Evolutionary conservation across 2,329 filamentous ascomycete species (phyloP).

Genomic region (Hortaea sp.): DNA sequence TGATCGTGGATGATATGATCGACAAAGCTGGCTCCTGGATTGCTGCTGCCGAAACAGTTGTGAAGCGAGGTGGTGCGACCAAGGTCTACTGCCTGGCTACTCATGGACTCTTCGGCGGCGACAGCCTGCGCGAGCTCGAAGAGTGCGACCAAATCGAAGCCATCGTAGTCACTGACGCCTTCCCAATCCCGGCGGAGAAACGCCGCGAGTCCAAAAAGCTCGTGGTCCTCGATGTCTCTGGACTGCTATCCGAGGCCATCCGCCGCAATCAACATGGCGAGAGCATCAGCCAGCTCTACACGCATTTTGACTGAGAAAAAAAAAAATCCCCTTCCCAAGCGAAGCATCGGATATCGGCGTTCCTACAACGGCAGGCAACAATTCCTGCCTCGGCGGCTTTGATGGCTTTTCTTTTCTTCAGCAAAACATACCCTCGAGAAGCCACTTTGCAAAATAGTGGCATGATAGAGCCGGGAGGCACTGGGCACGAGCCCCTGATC

Average conservation of each 20-base stretch:
- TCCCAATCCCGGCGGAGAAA: slow-evolving; percentile 74
- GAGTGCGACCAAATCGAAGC: slow-evolving; percentile 86
- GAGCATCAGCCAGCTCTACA: slow-evolving; percentile 50
- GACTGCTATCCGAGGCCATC: slow-evolving; percentile 82
- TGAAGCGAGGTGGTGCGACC: slow-evolving; percentile 82
- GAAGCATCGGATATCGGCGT: neutral
- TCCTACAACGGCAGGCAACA: neutral
- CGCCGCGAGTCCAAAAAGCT: slow-evolving; percentile 67
- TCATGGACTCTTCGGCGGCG: slow-evolving; percentile 84
- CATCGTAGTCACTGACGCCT: slow-evolving; percentile 94
- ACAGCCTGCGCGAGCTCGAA: slow-evolving; percentile 82
- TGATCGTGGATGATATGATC: slow-evolving; percentile 98
- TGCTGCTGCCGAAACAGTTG: slow-evolving; percentile 88
- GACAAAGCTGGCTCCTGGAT: slow-evolving; percentile 97
- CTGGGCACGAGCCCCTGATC: too few relatives aligned
- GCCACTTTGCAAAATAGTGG: neutral
- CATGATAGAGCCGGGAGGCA: neutral
- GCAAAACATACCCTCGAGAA: neutral
- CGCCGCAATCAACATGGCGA: slow-evolving; percentile 95
- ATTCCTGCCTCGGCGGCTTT: neutral
- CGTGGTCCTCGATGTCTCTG: slow-evolving; percentile 79
- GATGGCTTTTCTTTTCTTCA: neutral
- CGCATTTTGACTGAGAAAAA: slow-evolving; percentile 27
- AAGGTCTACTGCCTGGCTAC: slow-evolving; percentile 97
- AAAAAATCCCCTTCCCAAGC: neutral